Base-by-base conservation (phyloP, 352 stramenopile genomes). In the Phytophthora rubi region DNA sequence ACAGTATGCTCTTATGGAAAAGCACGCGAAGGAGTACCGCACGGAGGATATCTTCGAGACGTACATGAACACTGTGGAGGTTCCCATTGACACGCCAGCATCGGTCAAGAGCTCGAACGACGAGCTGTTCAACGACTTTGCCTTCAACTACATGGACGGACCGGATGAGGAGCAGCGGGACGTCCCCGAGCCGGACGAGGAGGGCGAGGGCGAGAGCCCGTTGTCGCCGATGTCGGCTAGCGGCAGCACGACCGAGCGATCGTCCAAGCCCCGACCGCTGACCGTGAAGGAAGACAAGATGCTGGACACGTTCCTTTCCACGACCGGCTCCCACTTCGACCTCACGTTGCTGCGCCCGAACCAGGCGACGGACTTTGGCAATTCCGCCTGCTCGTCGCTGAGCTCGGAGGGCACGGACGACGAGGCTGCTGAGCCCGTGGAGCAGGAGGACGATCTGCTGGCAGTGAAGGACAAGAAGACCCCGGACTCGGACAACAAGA, bases 11-110 rank as follows among this genome's bases (percentile, higher is more conserved):
- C 81, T 94, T 21, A 94, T 94, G 86, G 87, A 92, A 71, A 81
- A 83, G 32, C 83, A 94, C 64, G 86, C 88, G 3, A 94, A 94
- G 68, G 88, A 94, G 58, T 94, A 91, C 65, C 70, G 76, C 23
- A 93, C 88, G 0, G 67, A 83, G 4, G 86, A 95, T 60, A 93
- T 94, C 39, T 95, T 94, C 59, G 85, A 93, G 59, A 95, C 88
- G 53, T 95, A 91, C 71, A 95, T 95, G 83, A 92, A 95, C 66
- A 92, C 88, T 9, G 77, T 91, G 21, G 88, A 95, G 62, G 85
- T 95, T 32, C 85, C 86, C 1, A 78, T 92, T 44, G 88, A 95
- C 62, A 95, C 88, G n/a, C 88, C 88, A 7, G 88, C 83, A 53
- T 94, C 86, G 16, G 83, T 92, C 16, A 90, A 90, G 77, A 91